phyloP scores from a whole-genome alignment of 2,329 filamentous ascomycete species.

The Drechslerella stenobrocha region DNA sequence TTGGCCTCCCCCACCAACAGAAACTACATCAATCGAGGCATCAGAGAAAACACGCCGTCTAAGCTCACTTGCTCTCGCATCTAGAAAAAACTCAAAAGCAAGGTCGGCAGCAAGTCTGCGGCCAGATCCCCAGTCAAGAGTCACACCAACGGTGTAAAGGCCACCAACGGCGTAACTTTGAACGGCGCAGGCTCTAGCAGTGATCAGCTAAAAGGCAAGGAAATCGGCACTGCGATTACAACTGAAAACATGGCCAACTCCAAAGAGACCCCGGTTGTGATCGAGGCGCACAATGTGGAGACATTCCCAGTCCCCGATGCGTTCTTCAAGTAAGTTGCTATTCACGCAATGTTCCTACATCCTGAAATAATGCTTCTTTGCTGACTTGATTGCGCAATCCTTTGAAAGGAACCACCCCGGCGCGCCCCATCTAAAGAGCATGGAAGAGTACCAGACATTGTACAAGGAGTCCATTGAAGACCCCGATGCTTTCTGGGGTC shows the following conservation, averaged over 20 bases:
- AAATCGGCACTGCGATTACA: conserved; percentile 5
- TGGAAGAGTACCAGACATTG: conserved; percentile 69
- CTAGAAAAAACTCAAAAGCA: conserved; percentile 47
- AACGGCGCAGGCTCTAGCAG: conserved; percentile 27
- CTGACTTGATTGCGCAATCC: conserved; percentile 1
- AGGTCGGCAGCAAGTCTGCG: conserved; percentile 45
- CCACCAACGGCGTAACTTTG: conserved; percentile 32
- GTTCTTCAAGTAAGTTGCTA: conserved; percentile 51
- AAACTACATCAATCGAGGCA: neutral
- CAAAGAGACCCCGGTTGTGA: conserved; percentile 62
- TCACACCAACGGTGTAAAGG: conserved; percentile 28
- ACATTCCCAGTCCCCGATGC: conserved; percentile 59
- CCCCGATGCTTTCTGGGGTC: conserved; percentile 87
- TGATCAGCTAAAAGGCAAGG: conserved; percentile 23
- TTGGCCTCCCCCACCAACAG: neutral
- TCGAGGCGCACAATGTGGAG: conserved; percentile 75
- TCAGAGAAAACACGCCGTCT: neutral
- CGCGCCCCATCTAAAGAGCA: conserved; percentile 69
- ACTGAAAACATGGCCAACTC: conserved; percentile 16
- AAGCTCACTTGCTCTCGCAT: conserved; percentile 15
- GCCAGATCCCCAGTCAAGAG: conserved; percentile 21
- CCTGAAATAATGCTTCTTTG: conserved; percentile 9
- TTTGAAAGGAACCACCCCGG: conserved; percentile 64
- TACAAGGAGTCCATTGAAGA: conserved; percentile 86
- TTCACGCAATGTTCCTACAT: conserved; percentile 3